A percentile compares a stretch with the other conserved stretches of the same genome.
Conservation (phyloP, 169 alveolate genomes). For the Perkinsus marinus region DNA sequence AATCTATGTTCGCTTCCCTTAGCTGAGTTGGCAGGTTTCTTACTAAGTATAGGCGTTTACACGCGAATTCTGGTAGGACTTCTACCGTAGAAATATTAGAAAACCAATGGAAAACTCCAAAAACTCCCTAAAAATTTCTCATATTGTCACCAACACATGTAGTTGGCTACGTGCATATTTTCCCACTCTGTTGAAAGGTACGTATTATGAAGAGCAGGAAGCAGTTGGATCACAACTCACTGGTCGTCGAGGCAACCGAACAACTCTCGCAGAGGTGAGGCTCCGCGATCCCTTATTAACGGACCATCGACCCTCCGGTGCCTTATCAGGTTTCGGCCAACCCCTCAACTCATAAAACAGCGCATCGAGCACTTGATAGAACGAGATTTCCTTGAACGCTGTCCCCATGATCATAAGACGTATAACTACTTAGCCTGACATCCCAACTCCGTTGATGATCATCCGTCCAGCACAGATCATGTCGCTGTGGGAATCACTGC, state of each 20-base stretch:
- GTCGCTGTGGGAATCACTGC: too few relatives aligned
- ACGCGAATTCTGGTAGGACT: too few relatives aligned
- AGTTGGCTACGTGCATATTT: too few relatives aligned
- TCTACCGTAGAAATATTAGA: too few relatives aligned
- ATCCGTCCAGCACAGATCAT: too few relatives aligned
- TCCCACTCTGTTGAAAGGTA: too few relatives aligned
- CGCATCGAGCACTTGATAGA: constrained; percentile 40
- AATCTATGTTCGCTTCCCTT: too few relatives aligned
- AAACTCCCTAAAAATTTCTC: too few relatives aligned
- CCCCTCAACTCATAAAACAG: constrained; percentile 26
- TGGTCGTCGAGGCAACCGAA: constrained; percentile 33
- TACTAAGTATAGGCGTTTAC: too few relatives aligned
- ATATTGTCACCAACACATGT: too few relatives aligned
- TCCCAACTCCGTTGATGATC: not conserved
- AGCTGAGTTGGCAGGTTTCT: too few relatives aligned
- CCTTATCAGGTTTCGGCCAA: constrained; percentile 26
- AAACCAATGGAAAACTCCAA: too few relatives aligned
- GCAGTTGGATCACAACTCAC: constrained; percentile 24
- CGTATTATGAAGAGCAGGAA: constrained; percentile 41
- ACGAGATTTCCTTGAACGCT: constrained; percentile 41
- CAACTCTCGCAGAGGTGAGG: not conserved
- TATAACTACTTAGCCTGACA: not conserved
- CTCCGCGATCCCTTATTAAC: not conserved
- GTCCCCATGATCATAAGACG: not conserved
- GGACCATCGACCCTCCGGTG: not conserved